Percentiles rank a stretch among this genome's conserved stretches.
Evolutionary conservation across 495 filamentous ascomycete genomes (phyloP).

Genomic region (Aspergillus diversus): DNA sequence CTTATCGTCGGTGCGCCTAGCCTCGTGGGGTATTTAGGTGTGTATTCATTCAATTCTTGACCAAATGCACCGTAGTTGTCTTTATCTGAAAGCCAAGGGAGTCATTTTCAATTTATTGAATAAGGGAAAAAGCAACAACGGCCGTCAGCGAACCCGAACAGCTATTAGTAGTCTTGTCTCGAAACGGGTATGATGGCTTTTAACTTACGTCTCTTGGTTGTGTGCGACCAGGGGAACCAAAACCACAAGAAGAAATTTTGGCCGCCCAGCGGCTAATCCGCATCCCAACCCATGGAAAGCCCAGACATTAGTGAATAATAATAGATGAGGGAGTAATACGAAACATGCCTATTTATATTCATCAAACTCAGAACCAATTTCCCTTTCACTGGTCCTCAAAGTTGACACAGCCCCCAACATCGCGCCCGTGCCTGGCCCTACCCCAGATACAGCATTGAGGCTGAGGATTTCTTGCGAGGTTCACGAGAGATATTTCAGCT

Average conservation of each 20-base stretch:
- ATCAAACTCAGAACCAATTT: constrained; percentile 1
- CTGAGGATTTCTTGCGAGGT: constrained; percentile 1
- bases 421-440: constrained; percentile 9
- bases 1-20: no score
- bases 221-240: constrained; percentile 8
- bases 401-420: constrained; percentile 18
- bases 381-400: constrained; percentile 9
- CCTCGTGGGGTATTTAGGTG: no score
- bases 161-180: not conserved
- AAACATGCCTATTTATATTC: constrained; percentile 12
- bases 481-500: constrained; percentile 7
- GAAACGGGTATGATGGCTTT: not conserved
- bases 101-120: not conserved
- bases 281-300: constrained; percentile 16
- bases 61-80: no score
- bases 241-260: constrained; percentile 8
- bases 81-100: not conserved
- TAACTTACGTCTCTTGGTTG: not conserved
- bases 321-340: not conserved
- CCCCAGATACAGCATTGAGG: constrained; percentile 6
- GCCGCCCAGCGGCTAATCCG: constrained; percentile 21
- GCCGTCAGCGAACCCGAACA: not conserved
- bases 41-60: no score
- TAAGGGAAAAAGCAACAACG: not conserved
- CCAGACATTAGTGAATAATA: constrained; percentile 9